These are phyloP conservation scores for Exobasidium rhododendri DNA, from an alignment of 1,284 basidiomycete species.

Conservation along the genomic window DNA sequence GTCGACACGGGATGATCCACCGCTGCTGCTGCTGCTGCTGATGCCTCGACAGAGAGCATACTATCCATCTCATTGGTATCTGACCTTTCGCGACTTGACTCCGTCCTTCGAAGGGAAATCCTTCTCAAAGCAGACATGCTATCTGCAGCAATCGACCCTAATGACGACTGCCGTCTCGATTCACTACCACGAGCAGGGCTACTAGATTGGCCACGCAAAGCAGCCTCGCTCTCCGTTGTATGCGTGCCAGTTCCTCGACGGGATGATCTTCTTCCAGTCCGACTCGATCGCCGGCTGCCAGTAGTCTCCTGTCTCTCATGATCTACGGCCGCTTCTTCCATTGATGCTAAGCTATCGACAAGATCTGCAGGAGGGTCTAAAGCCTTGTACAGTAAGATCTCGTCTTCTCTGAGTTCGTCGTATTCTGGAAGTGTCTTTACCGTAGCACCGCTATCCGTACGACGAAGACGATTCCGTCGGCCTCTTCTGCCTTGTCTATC, in stretches of 20 bases:
- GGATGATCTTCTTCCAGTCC: background rate
- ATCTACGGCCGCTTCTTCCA: background rate
- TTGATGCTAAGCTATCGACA: background rate
- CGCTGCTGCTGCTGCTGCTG: background rate
- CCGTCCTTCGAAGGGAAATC: background rate
- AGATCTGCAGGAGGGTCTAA: background rate
- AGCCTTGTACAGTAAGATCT: slow-evolving; percentile 12
- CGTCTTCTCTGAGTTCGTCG: slow-evolving; percentile 1
- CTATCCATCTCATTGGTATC: background rate
- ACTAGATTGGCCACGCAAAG: background rate
- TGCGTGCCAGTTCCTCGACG: background rate
- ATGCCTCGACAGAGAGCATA: background rate
- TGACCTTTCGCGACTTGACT: background rate
- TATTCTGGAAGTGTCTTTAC: slow-evolving; percentile 14
- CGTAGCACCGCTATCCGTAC: slow-evolving; percentile 10
- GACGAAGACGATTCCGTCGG: slow-evolving; percentile 1
- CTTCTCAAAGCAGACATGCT: background rate
- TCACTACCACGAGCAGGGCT: background rate
- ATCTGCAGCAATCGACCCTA: background rate
- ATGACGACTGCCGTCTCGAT: background rate
- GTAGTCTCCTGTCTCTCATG: background rate
- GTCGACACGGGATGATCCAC: background rate
- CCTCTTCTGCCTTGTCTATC: background rate
- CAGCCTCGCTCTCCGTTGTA: background rate
- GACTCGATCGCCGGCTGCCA: background rate